Base-by-base conservation (phyloP, 129 eudicot species). In the Gnaphalium uliginosum region DNA sequence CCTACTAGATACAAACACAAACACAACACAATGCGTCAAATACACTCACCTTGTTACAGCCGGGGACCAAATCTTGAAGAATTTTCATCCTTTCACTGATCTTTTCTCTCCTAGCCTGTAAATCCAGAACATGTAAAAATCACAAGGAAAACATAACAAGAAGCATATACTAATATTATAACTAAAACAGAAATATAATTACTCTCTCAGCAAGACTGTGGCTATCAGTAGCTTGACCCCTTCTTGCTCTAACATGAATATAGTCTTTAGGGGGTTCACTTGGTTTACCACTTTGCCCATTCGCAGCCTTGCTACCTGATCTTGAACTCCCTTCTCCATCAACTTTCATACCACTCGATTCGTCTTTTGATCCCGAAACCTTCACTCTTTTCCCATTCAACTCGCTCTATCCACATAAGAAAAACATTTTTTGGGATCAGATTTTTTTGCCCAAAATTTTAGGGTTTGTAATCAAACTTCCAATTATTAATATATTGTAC, bases 181-280 rank as follows among this genome's bases (percentile, higher is more conserved):
- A 27, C 15, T 29, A 75, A 54, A 56, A 10, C 43, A 8, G 22
- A 50, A 66, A 60, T 54, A 56, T 15, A 39, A 32, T 83, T 90
- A 93, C 98, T 78, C 98, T 82, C 80, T 93, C 98, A 8, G 96
- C 98, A 35, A 93, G 81, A 84, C 98, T 90, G 81, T 93, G 98
- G 83, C 98, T 93, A 69, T 93, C 98, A 24, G 98, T 93, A 39
- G 98, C 98, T 93, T 93, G 98, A 71, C 98, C 98, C 81, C 98
- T 86, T 83, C 98, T 83, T 46, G 98, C 98, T 87, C 98, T 75
- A 32, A 93, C 98, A 83, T 93, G 98, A 75, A 93, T 93, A 82
- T 90, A 93, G 37, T 93, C 98, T 76, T 93, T 93, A 63, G 86
- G 89, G 23, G 92, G 96, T 69, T 88, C 96, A 32, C 79, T 43